Evolutionary conservation across 768 basidiomycete species (phyloP).

Genomic region (Mycena sanguinolenta): DNA sequence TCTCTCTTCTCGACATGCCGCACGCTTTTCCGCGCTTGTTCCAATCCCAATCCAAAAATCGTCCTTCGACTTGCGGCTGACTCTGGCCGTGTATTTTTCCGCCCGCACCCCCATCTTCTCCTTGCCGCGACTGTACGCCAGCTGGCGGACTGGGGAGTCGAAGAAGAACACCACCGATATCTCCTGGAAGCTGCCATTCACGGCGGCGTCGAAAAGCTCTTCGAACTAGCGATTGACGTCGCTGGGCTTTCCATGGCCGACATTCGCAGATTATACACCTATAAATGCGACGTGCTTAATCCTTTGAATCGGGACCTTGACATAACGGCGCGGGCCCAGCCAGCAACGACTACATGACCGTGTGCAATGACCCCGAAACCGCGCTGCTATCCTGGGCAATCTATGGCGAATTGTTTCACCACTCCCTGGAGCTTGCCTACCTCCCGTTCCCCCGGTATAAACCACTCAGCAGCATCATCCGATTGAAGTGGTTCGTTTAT

Average conservation of each 20-base stretch:
- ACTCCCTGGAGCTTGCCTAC: no score
- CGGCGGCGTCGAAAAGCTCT: slow-evolving; percentile 31
- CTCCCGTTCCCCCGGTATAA: slow-evolving; percentile 16
- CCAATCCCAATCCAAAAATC: slow-evolving; percentile 23
- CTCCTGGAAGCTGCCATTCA: slow-evolving; percentile 27
- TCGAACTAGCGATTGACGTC: slow-evolving; percentile 31
- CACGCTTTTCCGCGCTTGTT: slow-evolving; percentile 18
- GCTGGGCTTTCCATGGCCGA: slow-evolving; percentile 31
- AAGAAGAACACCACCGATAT: slow-evolving; percentile 17
- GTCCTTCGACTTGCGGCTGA: slow-evolving; percentile 25
- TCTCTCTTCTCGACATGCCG: slow-evolving; percentile 31
- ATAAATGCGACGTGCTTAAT: slow-evolving; percentile 29
- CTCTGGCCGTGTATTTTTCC: slow-evolving; percentile 31
- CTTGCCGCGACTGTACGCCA: slow-evolving; percentile 29
- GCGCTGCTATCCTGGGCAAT: slow-evolving; percentile 33
- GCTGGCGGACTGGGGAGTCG: slow-evolving; percentile 31
- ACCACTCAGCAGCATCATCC: slow-evolving; percentile 30
- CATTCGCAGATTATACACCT: slow-evolving; percentile 28
- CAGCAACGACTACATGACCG: background rate
- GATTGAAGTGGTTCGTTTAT: slow-evolving; percentile 35
- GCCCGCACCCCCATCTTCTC: slow-evolving; percentile 34
- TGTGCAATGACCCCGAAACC: slow-evolving; percentile 33
- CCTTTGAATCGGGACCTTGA: slow-evolving; percentile 30
- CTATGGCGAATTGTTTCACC: slow-evolving; percentile 35
- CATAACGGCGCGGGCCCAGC: background rate